These are phyloP conservation scores for Jacaranda copaia DNA, from an alignment of 257 asterid species.

Conservation along the genomic window DNA sequence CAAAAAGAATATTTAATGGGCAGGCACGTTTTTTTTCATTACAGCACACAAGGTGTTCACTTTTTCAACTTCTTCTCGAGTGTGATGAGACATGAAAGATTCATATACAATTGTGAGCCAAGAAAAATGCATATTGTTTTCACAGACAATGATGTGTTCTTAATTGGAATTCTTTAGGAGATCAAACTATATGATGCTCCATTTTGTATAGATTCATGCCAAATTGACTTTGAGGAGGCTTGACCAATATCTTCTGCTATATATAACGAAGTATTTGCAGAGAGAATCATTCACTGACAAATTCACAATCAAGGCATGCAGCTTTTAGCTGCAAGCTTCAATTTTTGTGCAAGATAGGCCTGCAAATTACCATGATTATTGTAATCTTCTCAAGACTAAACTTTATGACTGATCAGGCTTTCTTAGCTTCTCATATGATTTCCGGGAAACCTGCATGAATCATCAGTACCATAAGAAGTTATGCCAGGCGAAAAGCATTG, in stretches of 20 bases:
- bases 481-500: slow-evolving; percentile 5
- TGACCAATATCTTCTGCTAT: background rate
- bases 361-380: slow-evolving; percentile 24
- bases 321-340: background rate
- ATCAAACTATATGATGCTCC: slow-evolving; percentile 21
- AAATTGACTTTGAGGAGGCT: slow-evolving; percentile 11
- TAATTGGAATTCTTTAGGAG: background rate
- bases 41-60: too few species aligned
- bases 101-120: background rate
- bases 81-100: too few species aligned
- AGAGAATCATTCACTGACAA: too few species aligned
- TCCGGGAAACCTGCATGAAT: slow-evolving; percentile 48
- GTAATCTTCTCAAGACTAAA: slow-evolving; percentile 9
- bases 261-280: background rate
- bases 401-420: slow-evolving; percentile 42
- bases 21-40: too few species aligned
- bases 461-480: slow-evolving; percentile 23
- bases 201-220: slow-evolving; percentile 6
- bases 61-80: too few species aligned
- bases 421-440: slow-evolving; percentile 57
- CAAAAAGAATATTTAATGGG: too few species aligned
- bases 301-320: background rate
- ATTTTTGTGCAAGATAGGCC: background rate
- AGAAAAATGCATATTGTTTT: background rate
- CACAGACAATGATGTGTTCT: slow-evolving; percentile 21